These are phyloP conservation scores for Melaleuca alternifolia DNA, from an alignment of 345 rosid species.

Conservation along the genomic window DNA sequence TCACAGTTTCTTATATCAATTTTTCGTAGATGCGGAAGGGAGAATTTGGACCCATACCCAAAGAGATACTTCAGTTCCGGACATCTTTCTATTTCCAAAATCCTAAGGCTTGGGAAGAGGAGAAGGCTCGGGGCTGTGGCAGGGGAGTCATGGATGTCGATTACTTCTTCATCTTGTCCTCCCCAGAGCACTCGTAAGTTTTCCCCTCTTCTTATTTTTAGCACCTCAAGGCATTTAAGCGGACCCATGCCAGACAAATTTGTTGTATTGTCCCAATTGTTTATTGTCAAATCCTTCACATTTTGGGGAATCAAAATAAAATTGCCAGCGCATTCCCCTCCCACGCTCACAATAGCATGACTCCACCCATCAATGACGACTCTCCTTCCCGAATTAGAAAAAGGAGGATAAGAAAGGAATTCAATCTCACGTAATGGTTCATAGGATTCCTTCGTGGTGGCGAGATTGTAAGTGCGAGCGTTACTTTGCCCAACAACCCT, in stretches of 20 bases:
- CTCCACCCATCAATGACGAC: rapidly evolving
- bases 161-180: neutral
- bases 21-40: neutral
- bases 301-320: neutral
- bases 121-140: neutral
- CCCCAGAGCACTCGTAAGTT: neutral
- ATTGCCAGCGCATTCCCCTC: neutral
- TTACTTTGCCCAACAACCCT: neutral
- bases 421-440: rapidly evolving
- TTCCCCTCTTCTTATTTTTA: rapidly evolving
- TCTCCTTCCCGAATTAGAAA: rapidly evolving
- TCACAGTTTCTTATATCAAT: rapidly evolving
- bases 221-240: neutral
- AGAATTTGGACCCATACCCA: neutral
- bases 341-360: neutral
- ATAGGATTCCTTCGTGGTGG: rapidly evolving
- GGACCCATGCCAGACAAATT: neutral
- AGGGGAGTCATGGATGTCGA: neutral
- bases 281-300: rapidly evolving
- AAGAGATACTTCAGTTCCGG: neutral
- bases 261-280: rapidly evolving
- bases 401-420: rapidly evolving
- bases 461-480: too few relatives aligned
- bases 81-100: neutral
- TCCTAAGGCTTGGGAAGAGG: neutral